These are phyloP conservation scores for Globisporangium nunn DNA, from an alignment of 352 stramenopile species.

Conservation along the genomic window DNA sequence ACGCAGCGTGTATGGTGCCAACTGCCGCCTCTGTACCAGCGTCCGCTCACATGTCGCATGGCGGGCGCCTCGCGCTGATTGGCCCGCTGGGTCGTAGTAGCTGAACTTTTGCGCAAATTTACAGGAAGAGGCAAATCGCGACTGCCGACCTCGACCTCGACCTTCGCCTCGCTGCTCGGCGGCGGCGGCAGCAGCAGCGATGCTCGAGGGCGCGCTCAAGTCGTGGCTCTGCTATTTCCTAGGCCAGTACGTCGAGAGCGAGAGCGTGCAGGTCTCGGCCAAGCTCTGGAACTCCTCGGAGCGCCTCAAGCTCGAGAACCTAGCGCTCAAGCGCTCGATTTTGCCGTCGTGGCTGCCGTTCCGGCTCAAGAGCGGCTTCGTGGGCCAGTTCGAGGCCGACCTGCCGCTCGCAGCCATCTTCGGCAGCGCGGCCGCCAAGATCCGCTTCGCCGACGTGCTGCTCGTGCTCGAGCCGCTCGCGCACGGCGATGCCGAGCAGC, in stretches of 20 bases:
- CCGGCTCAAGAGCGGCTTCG: conserved; percentile 80
- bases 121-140: neutral
- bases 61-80: neutral
- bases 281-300: conserved; percentile 87
- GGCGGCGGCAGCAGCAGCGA: conserved; percentile 13
- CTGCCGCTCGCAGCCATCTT: conserved; percentile 85
- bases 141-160: neutral
- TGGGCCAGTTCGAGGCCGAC: conserved; percentile 81
- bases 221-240: conserved; percentile 83
- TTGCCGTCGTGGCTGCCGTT: conserved; percentile 81
- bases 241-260: conserved; percentile 83
- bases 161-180: neutral
- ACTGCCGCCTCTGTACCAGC: no score
- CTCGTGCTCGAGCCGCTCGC: conserved; percentile 66
- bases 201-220: conserved; percentile 86
- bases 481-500: conserved; percentile 63
- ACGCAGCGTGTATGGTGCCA: no score
- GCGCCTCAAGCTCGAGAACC: conserved; percentile 80
- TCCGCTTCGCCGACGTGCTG: conserved; percentile 84
- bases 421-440: conserved; percentile 66
- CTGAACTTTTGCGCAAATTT: no score
- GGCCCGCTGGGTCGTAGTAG: no score
- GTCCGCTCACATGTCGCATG: no score
- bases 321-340: conserved; percentile 78
- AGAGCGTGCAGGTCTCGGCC: conserved; percentile 78